A percentile compares a stretch with the other conserved stretches of the same genome.
Conservation (phyloP, 2,329 filamentous ascomycete species). For the Pseudopithomyces chartarum region DNA sequence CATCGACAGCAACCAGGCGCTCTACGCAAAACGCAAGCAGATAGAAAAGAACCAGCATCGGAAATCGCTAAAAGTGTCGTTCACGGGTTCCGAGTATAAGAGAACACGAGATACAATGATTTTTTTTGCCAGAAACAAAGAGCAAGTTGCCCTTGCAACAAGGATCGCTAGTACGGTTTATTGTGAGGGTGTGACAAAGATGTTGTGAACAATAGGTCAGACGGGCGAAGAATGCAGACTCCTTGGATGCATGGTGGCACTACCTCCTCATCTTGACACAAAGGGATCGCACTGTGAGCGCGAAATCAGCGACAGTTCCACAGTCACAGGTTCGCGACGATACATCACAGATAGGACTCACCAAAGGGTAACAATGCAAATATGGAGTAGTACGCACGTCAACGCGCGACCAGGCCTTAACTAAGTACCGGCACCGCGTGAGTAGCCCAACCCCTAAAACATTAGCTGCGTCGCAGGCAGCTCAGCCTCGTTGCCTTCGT, state of each 20-base stretch:
- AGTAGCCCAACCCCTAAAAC: neutral
- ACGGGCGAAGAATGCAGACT: constrained; percentile 10
- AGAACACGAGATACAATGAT: too few species aligned
- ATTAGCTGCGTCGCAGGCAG: neutral
- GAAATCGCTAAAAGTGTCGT: neutral
- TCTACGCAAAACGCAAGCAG: constrained; percentile 28
- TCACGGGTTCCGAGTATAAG: neutral
- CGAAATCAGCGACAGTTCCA: neutral
- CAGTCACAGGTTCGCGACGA: neutral
- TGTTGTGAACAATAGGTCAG: neutral
- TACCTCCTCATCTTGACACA: neutral
- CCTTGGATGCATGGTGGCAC: constrained; percentile 8
- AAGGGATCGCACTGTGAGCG: neutral
- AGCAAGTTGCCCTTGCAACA: neutral
- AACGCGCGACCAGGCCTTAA: neutral
- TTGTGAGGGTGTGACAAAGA: neutral
- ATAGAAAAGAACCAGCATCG: constrained; percentile 9
- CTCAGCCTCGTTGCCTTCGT: neutral
- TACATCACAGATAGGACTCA: neutral
- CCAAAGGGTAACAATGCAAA: neutral
- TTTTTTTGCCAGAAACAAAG: neutral
- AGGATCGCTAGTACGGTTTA: neutral
- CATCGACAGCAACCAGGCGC: constrained; percentile 39
- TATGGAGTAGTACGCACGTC: neutral
- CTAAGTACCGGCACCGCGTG: neutral